A percentile compares a stretch with the other conserved stretches of the same genome.
Evolutionary conservation across 2,329 filamentous ascomycete species (phyloP).

Genomic region (Paecilomyces dactylethromorphus): DNA sequence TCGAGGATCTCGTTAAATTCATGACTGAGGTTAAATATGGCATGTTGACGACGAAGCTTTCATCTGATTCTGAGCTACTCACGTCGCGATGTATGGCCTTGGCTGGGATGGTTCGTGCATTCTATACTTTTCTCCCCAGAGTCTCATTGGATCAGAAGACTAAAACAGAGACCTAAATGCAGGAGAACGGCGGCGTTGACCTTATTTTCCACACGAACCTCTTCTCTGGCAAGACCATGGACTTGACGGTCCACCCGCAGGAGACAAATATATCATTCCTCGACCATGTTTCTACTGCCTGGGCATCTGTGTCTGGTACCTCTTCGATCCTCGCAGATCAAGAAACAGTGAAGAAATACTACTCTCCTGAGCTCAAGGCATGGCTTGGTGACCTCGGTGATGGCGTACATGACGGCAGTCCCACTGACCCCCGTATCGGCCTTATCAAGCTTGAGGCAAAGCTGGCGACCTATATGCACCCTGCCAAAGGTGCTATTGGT

Average conservation of each 20-base stretch:
- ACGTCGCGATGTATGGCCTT: constrained; percentile 83
- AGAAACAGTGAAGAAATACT: constrained; percentile 64
- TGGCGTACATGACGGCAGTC: constrained; percentile 73
- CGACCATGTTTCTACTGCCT: constrained; percentile 64
- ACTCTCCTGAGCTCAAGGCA: constrained; percentile 66
- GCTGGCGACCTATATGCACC: constrained; percentile 66
- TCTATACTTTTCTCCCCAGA: neutral
- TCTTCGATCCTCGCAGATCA: constrained; percentile 65
- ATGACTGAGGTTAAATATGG: constrained; percentile 70
- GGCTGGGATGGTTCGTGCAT: constrained; percentile 59
- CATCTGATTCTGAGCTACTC: constrained; percentile 57
- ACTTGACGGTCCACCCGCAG: constrained; percentile 64
- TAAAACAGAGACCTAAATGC: constrained; percentile 1
- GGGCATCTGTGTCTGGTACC: constrained; percentile 77
- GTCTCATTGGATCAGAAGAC: neutral
- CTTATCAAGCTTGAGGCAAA: constrained; percentile 70
- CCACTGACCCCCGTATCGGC: constrained; percentile 73
- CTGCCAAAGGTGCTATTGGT: constrained; percentile 56
- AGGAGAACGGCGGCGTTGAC: constrained; percentile 74
- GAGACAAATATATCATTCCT: constrained; percentile 77
- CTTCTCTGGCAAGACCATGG: constrained; percentile 79
- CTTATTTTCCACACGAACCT: constrained; percentile 90
- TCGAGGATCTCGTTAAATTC: constrained; percentile 67
- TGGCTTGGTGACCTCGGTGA: constrained; percentile 85
- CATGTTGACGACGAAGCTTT: constrained; percentile 73